These are phyloP conservation scores for Drosera capensis DNA, from an alignment of 148 eudicot species.

Conservation along the genomic window DNA sequence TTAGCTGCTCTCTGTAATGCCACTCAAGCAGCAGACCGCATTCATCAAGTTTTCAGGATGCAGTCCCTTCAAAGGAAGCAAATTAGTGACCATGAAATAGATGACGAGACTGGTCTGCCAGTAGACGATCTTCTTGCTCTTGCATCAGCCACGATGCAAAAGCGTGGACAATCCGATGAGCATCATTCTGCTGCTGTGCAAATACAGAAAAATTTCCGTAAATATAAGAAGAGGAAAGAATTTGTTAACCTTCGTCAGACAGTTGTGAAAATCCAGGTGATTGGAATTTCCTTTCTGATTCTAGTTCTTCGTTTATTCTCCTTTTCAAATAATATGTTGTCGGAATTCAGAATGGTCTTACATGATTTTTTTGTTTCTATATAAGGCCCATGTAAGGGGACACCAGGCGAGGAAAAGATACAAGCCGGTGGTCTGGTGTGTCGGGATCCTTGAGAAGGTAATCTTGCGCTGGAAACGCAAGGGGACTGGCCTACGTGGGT, in stretches of 20 bases:
- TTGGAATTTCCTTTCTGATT: slow-evolving; percentile 1
- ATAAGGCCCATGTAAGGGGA: slow-evolving; percentile 74
- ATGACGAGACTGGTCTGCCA: slow-evolving; percentile 25
- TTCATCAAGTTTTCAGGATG: slow-evolving; percentile 54
- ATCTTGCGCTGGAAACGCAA: slow-evolving; percentile 71
- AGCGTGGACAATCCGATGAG: slow-evolving; percentile 24
- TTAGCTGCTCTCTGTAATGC: slow-evolving; percentile 53
- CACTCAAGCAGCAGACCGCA: slow-evolving; percentile 57
- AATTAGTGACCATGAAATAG: slow-evolving; percentile 9
- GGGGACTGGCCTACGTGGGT: slow-evolving; percentile 54
- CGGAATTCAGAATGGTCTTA: no score
- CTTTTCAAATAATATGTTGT: no score
- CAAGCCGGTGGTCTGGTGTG: slow-evolving; percentile 50
- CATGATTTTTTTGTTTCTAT: no score
- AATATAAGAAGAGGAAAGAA: slow-evolving; percentile 47
- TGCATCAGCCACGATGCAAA: slow-evolving; percentile 27
- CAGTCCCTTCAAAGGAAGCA: slow-evolving; percentile 46
- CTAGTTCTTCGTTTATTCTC: no score
- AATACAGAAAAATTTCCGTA: slow-evolving; percentile 60
- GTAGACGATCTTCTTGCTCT: slow-evolving; percentile 37
- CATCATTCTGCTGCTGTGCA: slow-evolving; percentile 41
- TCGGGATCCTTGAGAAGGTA: slow-evolving; percentile 56
- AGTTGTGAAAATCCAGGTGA: slow-evolving; percentile 65
- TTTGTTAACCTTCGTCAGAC: slow-evolving; percentile 38
- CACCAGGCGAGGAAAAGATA: slow-evolving; percentile 66